Evolutionary conservation across 192 early-diverging fungal species (phyloP).

Genomic region (Umbelopsis isabellina): DNA sequence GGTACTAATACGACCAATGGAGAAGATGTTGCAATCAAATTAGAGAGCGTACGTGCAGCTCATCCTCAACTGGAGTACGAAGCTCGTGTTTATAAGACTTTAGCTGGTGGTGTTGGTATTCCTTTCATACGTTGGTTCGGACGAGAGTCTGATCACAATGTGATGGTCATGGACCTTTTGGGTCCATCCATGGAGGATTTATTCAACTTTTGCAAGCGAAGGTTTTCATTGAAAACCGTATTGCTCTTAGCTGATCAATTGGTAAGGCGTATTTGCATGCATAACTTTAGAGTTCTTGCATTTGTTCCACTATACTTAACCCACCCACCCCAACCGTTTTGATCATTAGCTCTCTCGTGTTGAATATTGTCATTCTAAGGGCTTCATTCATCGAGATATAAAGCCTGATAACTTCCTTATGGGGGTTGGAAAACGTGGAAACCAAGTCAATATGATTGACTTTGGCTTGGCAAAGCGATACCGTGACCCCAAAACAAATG

Average conservation of each 20-base stretch:
- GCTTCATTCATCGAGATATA: conserved; percentile 90
- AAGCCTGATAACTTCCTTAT: conserved; percentile 94
- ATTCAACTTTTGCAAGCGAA: conserved; percentile 91
- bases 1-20: conserved; percentile 87
- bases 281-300: background rate
- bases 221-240: conserved; percentile 88
- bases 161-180: conserved; percentile 87
- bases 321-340: background rate
- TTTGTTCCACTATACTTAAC: conserved; percentile 25
- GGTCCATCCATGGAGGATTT: conserved; percentile 89
- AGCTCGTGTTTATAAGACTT: conserved; percentile 90
- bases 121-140: conserved; percentile 88
- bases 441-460: conserved; percentile 90
- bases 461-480: conserved; percentile 91
- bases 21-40: conserved; percentile 97
- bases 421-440: conserved; percentile 82
- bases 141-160: conserved; percentile 80
- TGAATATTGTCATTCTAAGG: conserved; percentile 77
- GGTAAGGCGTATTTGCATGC: conserved; percentile 46
- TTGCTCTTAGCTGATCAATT: conserved; percentile 86
- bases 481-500: conserved; percentile 79
- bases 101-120: conserved; percentile 93
- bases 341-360: conserved; percentile 59
- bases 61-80: conserved; percentile 99
- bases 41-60: conserved; percentile 90